Evolutionary conservation across 805 yeast species (phyloP), one percentile per base, ranked within the genome.

Genomic region (Lipomyces oligophaga): DNA sequence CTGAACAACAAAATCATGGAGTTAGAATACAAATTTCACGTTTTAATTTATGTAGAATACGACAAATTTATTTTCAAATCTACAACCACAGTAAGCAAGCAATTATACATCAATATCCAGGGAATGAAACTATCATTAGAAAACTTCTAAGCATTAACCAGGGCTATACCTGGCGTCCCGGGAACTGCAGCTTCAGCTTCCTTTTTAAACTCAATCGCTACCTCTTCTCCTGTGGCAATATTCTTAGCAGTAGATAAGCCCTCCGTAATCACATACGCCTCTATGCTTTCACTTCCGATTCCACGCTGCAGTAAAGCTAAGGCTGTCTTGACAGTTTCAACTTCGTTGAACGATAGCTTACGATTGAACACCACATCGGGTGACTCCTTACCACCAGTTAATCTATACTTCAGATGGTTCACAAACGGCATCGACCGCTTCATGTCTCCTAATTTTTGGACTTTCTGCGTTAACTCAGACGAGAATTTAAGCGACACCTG

Each of bases 361-460:
- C 97, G 80, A 75, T 88, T 82, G 75, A 93, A 87, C 21, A 93
- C 96, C 42, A 77, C 77, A 43, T 77, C 79, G 16, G 96, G 81
- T 25, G 81, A 68, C 63, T 85, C 94, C 42, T 68, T 68, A 43
- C 58, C 62, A 7, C 65, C 65, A 32, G 74, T 69, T 57, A 93
- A 74, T 71, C 95, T 80, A 64, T 82, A 85, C 69, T 93, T 89
- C 67, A 93, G 73, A 59, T 79, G 72, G 55, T 90, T 81, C 52
- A 93, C 88, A 67, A 89, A 90, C 49, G 97, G 97, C 97, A 93
- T 93, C 50, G 96, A 97, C 60, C 94, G 83, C 77, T 93, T 93
- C 85, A 89, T 85, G 62, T 93, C 97, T 13, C 73, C 74, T 10
- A 67, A 56, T 50, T 67, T 62, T 41, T 66, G 61, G 22, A 69